Evolutionary conservation across 768 basidiomycete genomes (phyloP).

Genomic region (Phanerochaete carnosa): DNA sequence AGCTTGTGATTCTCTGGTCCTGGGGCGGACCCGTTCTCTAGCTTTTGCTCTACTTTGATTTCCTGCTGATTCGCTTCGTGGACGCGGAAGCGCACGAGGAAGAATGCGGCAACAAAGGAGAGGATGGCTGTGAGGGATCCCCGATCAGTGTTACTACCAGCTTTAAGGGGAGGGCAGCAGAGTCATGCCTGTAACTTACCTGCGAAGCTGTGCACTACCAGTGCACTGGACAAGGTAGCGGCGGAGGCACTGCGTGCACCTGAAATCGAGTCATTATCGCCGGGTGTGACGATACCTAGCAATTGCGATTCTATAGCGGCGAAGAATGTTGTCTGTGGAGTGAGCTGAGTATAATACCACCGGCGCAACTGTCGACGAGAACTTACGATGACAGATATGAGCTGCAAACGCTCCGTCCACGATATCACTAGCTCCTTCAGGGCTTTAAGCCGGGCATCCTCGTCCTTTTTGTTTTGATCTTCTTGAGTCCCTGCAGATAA

Average conservation of each 20-base stretch:
- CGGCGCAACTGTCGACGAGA: neutral
- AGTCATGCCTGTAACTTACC: constrained; percentile 40
- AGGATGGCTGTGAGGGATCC: constrained; percentile 30
- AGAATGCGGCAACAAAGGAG: constrained; percentile 54
- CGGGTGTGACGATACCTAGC: constrained; percentile 41
- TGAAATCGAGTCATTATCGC: constrained; percentile 4
- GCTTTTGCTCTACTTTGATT: constrained; percentile 32
- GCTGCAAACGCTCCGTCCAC: constrained; percentile 61
- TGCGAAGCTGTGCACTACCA: constrained; percentile 51
- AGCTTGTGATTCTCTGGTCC: neutral
- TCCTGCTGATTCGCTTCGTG: constrained; percentile 50
- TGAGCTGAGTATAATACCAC: too few species aligned
- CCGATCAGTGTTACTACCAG: too few species aligned
- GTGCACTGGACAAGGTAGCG: constrained; percentile 46
- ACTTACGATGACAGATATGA: constrained; percentile 57
- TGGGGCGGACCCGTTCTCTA: neutral
- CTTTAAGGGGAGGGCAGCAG: too few species aligned
- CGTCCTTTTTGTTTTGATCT: constrained; percentile 48
- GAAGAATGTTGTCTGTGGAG: constrained; percentile 40
- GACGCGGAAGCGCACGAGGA: constrained; percentile 52
- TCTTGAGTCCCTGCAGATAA: constrained; percentile 39
- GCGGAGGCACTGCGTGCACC: constrained; percentile 30
- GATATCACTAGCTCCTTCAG: constrained; percentile 50
- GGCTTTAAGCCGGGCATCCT: constrained; percentile 40
- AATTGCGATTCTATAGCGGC: constrained; percentile 55